phyloP scores from a whole-genome alignment of 495 filamentous ascomycete species.

The Lineolata rhizophorae region DNA sequence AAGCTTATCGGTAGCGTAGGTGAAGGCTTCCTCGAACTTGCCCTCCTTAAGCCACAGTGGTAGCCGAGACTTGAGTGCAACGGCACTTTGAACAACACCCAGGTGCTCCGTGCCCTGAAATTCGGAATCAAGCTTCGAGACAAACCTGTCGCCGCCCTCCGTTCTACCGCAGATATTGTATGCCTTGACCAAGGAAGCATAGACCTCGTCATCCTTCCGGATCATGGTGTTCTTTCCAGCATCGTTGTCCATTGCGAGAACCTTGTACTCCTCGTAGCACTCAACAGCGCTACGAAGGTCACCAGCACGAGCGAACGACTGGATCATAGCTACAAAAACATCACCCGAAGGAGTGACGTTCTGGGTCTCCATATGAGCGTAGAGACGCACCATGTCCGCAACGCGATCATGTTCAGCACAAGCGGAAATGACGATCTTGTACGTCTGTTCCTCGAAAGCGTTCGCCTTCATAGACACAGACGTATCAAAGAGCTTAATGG shows the following conservation, averaged over 20 bases:
- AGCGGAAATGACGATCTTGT: constrained; percentile 59
- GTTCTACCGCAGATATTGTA: constrained; percentile 61
- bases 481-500: constrained; percentile 62
- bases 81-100: constrained; percentile 39
- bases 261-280: constrained; percentile 84
- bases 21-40: constrained; percentile 44
- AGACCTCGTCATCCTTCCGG: constrained; percentile 62
- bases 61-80: constrained; percentile 53
- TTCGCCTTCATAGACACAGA: constrained; percentile 31
- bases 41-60: constrained; percentile 41
- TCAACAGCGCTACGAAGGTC: constrained; percentile 81
- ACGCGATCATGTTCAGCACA: constrained; percentile 60
- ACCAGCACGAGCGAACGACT: constrained; percentile 58
- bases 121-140: constrained; percentile 47
- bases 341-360: constrained; percentile 49
- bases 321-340: constrained; percentile 81
- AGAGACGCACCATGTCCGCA: constrained; percentile 72
- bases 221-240: constrained; percentile 46
- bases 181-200: constrained; percentile 68
- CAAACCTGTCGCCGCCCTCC: constrained; percentile 61
- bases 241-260: constrained; percentile 60
- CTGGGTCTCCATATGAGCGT: constrained; percentile 68
- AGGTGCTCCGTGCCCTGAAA: constrained; percentile 25
- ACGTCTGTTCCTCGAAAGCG: constrained; percentile 49
- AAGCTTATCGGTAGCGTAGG: constrained; percentile 28